A percentile compares a stretch with the other conserved stretches of the same genome.
Evolutionary conservation across 495 filamentous ascomycete genomes (phyloP).

Genomic region (Penicillium antarcticum): DNA sequence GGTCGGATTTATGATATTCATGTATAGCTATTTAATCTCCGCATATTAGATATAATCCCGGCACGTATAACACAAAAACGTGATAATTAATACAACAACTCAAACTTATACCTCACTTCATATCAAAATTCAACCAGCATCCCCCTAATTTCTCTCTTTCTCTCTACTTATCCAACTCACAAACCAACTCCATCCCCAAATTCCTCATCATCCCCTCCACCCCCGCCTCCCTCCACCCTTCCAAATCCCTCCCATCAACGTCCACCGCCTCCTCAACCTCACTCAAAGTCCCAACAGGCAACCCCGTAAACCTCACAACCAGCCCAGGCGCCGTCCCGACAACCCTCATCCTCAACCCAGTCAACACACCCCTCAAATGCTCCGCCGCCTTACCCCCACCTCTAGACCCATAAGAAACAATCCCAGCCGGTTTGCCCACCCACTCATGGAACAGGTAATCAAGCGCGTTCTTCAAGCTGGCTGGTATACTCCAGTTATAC

Average conservation of each 20-base stretch:
- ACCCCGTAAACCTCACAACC: slow-evolving; percentile 17
- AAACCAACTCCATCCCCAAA: slow-evolving; percentile 28
- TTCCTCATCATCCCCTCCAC: slow-evolving; percentile 29
- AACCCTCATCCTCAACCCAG: slow-evolving; percentile 21
- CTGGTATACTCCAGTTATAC: slow-evolving; percentile 54
- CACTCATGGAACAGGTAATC: slow-evolving; percentile 61
- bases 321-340: slow-evolving; percentile 21
- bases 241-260: slow-evolving; percentile 21
- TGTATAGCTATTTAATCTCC: background rate
- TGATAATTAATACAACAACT: too few species aligned
- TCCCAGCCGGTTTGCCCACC: slow-evolving; percentile 53
- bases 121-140: too few species aligned
- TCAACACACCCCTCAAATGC: slow-evolving; percentile 19
- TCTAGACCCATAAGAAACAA: slow-evolving; percentile 53
- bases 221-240: slow-evolving; percentile 22
- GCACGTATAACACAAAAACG: background rate
- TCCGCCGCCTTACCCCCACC: slow-evolving; percentile 43
- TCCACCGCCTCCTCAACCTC: slow-evolving; percentile 18
- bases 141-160: too few species aligned
- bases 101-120: too few species aligned
- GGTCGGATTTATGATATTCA: slow-evolving; percentile 1
- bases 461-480: slow-evolving; percentile 59
- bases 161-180: slow-evolving; percentile 24
- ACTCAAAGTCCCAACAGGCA: slow-evolving; percentile 16
- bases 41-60: background rate